These are phyloP conservation scores for Colletotrichum sp. DNA, from an alignment of 2,329 filamentous ascomycete species.

Conservation along the genomic window DNA sequence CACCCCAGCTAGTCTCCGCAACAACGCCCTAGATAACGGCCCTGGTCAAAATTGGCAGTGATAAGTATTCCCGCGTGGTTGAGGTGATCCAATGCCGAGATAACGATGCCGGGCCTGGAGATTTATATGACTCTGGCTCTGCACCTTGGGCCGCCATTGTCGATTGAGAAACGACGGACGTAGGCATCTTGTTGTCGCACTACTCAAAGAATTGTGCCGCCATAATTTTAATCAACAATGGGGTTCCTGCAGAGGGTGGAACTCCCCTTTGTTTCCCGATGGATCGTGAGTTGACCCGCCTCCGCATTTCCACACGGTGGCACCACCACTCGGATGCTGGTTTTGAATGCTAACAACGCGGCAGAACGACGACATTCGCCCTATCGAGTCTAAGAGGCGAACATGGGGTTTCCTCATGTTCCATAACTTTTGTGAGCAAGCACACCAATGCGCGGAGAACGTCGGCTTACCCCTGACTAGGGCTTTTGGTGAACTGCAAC, in stretches of 20 bases:
- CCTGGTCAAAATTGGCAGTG: not conserved
- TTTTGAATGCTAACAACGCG: not conserved
- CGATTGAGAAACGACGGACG: not conserved
- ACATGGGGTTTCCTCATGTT: constrained; percentile 49
- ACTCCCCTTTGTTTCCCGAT: constrained; percentile 35
- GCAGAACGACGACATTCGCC: constrained; percentile 56
- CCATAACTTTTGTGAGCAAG: constrained; percentile 45
- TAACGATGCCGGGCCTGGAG: not conserved
- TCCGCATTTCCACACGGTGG: not conserved
- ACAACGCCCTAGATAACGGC: not conserved
- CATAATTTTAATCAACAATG: constrained; percentile 15
- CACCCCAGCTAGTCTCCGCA: not conserved
- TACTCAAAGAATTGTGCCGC: not conserved
- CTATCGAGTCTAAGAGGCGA: constrained; percentile 44
- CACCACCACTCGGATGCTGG: not conserved
- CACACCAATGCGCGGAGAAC: too few relatives aligned
- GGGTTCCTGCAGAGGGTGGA: constrained; percentile 29
- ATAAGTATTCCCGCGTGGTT: not conserved
- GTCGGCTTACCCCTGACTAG: constrained; percentile 25
- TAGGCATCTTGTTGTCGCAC: not conserved
- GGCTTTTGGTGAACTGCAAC: constrained; percentile 53
- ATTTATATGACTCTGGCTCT: not conserved
- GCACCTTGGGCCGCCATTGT: not conserved
- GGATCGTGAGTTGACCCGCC: constrained; percentile 29
- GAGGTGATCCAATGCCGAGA: not conserved